A percentile compares a stretch with the other conserved stretches of the same genome.
These are phyloP conservation scores for Rugonectria rugulosa DNA, from an alignment of 2,329 filamentous ascomycete species.

Conservation along the genomic window DNA sequence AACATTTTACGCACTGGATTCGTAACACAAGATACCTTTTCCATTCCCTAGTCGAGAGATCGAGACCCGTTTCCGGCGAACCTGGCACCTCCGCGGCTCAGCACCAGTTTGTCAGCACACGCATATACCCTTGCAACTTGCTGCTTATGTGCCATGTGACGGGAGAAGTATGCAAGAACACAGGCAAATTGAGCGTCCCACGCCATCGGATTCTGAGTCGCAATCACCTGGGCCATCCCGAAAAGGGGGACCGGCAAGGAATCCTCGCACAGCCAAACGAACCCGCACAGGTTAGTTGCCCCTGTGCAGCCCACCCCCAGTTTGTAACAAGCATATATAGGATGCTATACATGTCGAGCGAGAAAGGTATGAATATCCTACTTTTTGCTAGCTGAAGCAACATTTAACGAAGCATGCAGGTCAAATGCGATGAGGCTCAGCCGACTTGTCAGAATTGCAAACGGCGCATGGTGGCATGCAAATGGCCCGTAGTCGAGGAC, in stretches of 20 bases:
- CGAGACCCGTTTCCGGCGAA: no score
- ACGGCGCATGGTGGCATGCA: constrained; percentile 10
- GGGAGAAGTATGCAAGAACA: not conserved
- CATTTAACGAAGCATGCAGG: not conserved
- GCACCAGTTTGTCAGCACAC: no score
- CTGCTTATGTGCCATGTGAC: no score
- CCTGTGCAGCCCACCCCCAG: not conserved
- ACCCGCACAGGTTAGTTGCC: constrained; percentile 3
- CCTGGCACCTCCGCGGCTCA: no score
- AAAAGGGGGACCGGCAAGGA: not conserved
- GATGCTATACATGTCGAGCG: constrained; percentile 9
- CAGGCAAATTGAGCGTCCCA: not conserved
- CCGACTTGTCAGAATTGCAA: constrained; percentile 8
- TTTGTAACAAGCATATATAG: not conserved
- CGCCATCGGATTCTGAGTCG: not conserved
- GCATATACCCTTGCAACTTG: no score
- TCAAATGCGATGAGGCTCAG: constrained; percentile 13
- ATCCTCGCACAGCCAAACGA: constrained; percentile 1
- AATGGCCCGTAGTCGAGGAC: constrained; percentile 9
- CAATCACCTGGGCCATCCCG: not conserved
- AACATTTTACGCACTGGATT: no score
- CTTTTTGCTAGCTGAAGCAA: not conserved
- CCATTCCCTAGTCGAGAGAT: no score
- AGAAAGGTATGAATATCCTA: not conserved
- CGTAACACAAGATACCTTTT: no score